Evolutionary conservation across 2,329 filamentous ascomycete species (phyloP), one percentile per base, ranked within the genome.

Genomic region (Fusarium sp.): DNA sequence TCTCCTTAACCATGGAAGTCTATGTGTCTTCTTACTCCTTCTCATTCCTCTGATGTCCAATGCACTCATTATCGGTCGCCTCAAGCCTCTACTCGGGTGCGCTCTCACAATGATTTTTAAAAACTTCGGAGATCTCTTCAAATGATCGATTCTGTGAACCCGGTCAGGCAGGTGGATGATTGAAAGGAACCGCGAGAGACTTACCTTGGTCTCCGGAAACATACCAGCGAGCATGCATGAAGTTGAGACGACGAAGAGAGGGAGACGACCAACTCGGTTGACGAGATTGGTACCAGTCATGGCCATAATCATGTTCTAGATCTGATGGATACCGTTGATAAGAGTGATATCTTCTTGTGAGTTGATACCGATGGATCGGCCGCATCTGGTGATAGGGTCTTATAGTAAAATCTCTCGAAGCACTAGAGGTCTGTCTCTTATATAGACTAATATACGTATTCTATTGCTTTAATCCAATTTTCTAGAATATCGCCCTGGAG

Each of bases 111-210:
- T 31, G 15, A 3, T 21, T 60, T 7, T 15, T 29, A 1, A 60
- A 60, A 0, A 56, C 29, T 7, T 56, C n/a, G 1, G 48, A 60
- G 2, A 55, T 41, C 11, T 56, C 29, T 23, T 56, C 48, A 1
- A 37, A 23, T 0, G 38, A 37, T 9, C 12, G 37, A 2, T 44
- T 60, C 49, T 57, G 5, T 3, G 14, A 6, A 11, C 4, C 0
- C 2, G 10, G 9, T 60, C 5, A 57, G 37, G 23, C n/a, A 25
- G 3, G 5, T 4, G 2, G 23, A n/a, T 6, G 1, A 6, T 10
- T 5, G 1, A 6, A 21, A 27, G 1, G 2, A 41, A 2, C 7
- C 7, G 8, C 3, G 3, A 19, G 16, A 19, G 10, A 7, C 10
- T 19, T 42, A 42, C 37, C 23, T 42, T 37, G 6, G 46, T 51